A percentile compares a stretch with the other conserved stretches of the same genome.
Evolutionary conservation across 208 protist genomes (phyloP).

Genomic region (Trypanosoma caninum): DNA sequence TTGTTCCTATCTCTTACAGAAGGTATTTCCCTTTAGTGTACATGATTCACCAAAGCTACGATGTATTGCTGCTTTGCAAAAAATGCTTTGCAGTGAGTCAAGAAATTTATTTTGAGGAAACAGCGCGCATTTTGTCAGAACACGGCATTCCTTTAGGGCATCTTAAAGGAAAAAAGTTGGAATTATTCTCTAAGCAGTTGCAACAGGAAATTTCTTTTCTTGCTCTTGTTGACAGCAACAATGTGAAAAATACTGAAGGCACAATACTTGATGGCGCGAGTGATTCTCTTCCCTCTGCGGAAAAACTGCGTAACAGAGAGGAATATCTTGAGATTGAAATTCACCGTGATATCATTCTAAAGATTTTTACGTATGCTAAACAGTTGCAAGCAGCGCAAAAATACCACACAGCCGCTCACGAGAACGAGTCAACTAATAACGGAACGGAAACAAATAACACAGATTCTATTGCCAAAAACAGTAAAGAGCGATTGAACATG

Average conservation of each 20-base stretch:
- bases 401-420: slow-evolving; percentile 2
- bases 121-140: slow-evolving; percentile 25
- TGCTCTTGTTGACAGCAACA: neutral
- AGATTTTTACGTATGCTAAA: slow-evolving; percentile 51
- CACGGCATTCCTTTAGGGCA: slow-evolving; percentile 46
- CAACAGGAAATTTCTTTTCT: neutral
- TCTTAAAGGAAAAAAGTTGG: slow-evolving; percentile 14
- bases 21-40: slow-evolving; percentile 69
- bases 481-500: neutral
- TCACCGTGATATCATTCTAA: slow-evolving; percentile 34
- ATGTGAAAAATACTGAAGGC: neutral
- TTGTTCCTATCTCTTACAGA: slow-evolving; percentile 57
- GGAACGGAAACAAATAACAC: neutral
- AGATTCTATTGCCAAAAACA: neutral
- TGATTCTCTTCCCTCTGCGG: slow-evolving; percentile 15
- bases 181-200: neutral
- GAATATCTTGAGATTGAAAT: slow-evolving; percentile 34
- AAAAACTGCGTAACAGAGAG: slow-evolving; percentile 26
- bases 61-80: slow-evolving; percentile 57
- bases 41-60: slow-evolving; percentile 78
- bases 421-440: neutral
- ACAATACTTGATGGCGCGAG: neutral
- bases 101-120: slow-evolving; percentile 29
- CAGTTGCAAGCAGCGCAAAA: slow-evolving; percentile 31
- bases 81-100: slow-evolving; percentile 44